Evolutionary conservation across 2,329 filamentous ascomycete genomes (phyloP), one percentile per base, ranked within the genome.

Genomic region (Ophiostoma perfectum): DNA sequence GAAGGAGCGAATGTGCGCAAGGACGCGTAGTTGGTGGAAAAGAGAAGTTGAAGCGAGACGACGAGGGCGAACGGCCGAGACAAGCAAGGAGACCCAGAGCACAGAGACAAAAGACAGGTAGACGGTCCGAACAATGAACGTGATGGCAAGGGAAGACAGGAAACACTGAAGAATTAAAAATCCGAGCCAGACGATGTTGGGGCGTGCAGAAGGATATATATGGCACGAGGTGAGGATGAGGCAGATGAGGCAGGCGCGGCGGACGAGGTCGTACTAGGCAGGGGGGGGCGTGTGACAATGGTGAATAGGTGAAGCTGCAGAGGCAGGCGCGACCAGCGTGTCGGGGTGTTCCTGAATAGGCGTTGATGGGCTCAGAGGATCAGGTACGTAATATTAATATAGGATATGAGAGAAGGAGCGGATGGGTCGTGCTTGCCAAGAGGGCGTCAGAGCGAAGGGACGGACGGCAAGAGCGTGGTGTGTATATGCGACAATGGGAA

Each of bases 1-100:
- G 65, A 69, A 67, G 65, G 68, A 67, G 66, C 60, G 66, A 63
- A 60, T 41, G 64, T 12, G 18, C 52, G 66, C 65, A 11, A 52
- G 47, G 63, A 66, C 12, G 12, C 39, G 27, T 68, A 36, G 49
- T 62, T 27, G 62, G 45, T n/a, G 60, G n/a, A 60, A 58, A 11
- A 49, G 27, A 45, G 64, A 60, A 63, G 39, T 38, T 8, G 41
- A 16, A 49, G 49, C 49, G 49, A 55, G 49, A 14, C 11, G 18
- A 27, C 3, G 27, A 27, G 27, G 27, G 27, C 27, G n/a, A 55
- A 55, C 49, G 36, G 39, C 47, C 47, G 36, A 27, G 47, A 65
- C 64, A 65, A n/a, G n/a, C 14, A n/a, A 36, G 36, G 27, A 14
- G 62, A 49, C 16, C 41, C n/a, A 39, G 42, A 18, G 6, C 16